A percentile compares a stretch with the other conserved stretches of the same genome.
Evolutionary conservation across 2,329 filamentous ascomycete species (phyloP).

Genomic region (Didymella lethalis): DNA sequence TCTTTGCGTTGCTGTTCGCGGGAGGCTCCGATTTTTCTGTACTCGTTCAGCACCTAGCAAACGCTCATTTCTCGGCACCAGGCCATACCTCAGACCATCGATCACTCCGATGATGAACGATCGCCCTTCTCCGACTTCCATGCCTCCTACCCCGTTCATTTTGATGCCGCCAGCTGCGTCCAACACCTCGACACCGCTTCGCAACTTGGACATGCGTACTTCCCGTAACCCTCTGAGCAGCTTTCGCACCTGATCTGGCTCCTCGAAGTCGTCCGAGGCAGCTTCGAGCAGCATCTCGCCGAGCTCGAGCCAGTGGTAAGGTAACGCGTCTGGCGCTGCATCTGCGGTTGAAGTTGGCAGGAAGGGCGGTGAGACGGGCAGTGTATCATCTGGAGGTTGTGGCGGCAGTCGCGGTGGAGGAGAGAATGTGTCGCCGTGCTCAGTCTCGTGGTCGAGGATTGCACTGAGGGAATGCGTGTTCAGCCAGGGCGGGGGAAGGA

Average conservation of each 20-base stretch:
- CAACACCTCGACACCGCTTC: constrained; percentile 74
- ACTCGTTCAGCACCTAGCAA: constrained; percentile 17
- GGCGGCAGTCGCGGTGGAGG: constrained; percentile 77
- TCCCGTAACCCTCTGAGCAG: constrained; percentile 84
- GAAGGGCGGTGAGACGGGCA: constrained; percentile 70
- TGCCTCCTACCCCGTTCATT: constrained; percentile 83
- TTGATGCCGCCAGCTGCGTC: constrained; percentile 77
- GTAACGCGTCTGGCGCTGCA: constrained; percentile 73
- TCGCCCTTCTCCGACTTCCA: constrained; percentile 89
- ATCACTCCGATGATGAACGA: constrained; percentile 86
- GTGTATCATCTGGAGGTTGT: constrained; percentile 53
- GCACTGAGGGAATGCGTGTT: constrained; percentile 75
- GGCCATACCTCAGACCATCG: constrained; percentile 72
- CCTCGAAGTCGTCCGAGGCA: constrained; percentile 80
- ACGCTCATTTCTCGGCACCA: no score
- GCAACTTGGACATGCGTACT: constrained; percentile 87
- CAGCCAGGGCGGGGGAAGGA: constrained; percentile 89
- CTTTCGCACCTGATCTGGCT: constrained; percentile 76
- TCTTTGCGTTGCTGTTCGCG: constrained; percentile 80
- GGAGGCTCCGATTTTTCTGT: constrained; percentile 78
- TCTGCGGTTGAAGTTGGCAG: constrained; percentile 75
- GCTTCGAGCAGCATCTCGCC: constrained; percentile 86
- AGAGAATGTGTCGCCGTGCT: constrained; percentile 74
- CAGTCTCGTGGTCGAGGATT: constrained; percentile 83
- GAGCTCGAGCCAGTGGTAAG: constrained; percentile 95